Conservation (phyloP, 2,329 filamentous ascomycete genomes). For the Colletotrichum orbiculare region DNA sequence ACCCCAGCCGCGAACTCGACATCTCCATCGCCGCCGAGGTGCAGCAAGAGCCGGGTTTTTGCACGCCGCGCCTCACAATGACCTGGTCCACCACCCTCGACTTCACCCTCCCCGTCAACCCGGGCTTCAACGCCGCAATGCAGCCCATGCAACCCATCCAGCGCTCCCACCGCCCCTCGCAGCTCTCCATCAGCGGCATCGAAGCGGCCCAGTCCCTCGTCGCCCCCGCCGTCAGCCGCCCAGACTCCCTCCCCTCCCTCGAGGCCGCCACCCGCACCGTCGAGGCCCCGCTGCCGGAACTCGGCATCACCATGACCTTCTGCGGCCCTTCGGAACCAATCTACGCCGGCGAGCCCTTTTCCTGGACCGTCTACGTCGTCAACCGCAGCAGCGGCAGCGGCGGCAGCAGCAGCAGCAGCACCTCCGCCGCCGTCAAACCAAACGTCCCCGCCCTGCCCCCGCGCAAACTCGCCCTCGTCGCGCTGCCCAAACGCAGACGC, state of each 20-base stretch:
- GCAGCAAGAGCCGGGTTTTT: slow-evolving; percentile 64
- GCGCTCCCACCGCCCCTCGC: slow-evolving; percentile 70
- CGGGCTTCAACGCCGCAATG: slow-evolving; percentile 67
- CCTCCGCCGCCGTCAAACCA: slow-evolving; percentile 50
- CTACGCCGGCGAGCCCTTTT: slow-evolving; percentile 73
- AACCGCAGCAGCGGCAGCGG: slow-evolving; percentile 63
- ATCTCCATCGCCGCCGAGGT: slow-evolving; percentile 72
- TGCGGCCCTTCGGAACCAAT: slow-evolving; percentile 68
- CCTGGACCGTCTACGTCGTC: slow-evolving; percentile 80
- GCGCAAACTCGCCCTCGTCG: slow-evolving; percentile 77
- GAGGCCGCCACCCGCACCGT: slow-evolving; percentile 62
- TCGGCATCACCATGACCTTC: slow-evolving; percentile 82
- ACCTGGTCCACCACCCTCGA: slow-evolving; percentile 76
- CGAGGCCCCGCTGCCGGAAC: slow-evolving; percentile 64
- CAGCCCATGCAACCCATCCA: slow-evolving; percentile 69
- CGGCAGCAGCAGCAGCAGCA: no score
- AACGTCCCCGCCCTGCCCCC: slow-evolving; percentile 51
- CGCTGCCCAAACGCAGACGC: slow-evolving; percentile 72
- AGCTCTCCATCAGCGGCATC: slow-evolving; percentile 70
- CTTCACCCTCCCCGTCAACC: slow-evolving; percentile 74
- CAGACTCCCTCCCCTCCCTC: slow-evolving; percentile 69
- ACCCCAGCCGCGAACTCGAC: slow-evolving; percentile 62
- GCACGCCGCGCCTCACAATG: slow-evolving; percentile 71
- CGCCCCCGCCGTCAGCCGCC: slow-evolving; percentile 66
- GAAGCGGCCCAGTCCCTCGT: slow-evolving; percentile 64